Evolutionary conservation across 371 early-diverging fungal species (phyloP), one percentile per base, ranked within the genome.

Genomic region (Smittium mucronatum): DNA sequence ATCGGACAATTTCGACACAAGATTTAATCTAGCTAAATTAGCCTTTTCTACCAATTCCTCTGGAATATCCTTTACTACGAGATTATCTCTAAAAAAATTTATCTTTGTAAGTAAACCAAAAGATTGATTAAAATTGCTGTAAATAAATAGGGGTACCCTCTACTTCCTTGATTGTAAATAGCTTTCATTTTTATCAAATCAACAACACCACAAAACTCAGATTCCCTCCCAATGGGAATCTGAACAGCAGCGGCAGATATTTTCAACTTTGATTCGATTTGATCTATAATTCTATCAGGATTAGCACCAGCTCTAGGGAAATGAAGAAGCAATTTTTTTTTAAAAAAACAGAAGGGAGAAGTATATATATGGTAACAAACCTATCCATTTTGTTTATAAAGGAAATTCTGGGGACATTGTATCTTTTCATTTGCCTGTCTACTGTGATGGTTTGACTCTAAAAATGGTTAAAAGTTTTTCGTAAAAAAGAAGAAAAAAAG

Each of bases 371-470:
- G 21, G 47, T 47, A 21, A 21, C 64, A 21, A 34, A 64, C 64
- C 64, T 86, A 80, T 93, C 93, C 90, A 92, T 88, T 83, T 92
- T 93, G 85, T 92, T 93, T 74, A 94, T 87, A 70, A 93, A 92
- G 64, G 88, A 87, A 70, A 90, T 87, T 73, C 94, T 86, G 16
- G 93, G 93, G 47, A 93, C 90, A 72, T 86, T 85, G 77, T 93
- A 92, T 70, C 92, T 87, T 81, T 88, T 89, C 93, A 91, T 92
- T 76, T 93, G 93, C 72, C 92, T 89, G 79, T 95, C 95, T 31
- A 98, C 97, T 15, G 97, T 98, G 70, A 94, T 94, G 29, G 97
- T 97, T 84, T 98, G 97, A 72, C 84, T 84, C 82, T 67, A 36
- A 26, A 26, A 34, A n/a, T n/a, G n/a, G n/a, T n/a, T n/a, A n/a